Base-by-base conservation (phyloP, 2,329 filamentous ascomycete genomes). In the Didymella pinodella region DNA sequence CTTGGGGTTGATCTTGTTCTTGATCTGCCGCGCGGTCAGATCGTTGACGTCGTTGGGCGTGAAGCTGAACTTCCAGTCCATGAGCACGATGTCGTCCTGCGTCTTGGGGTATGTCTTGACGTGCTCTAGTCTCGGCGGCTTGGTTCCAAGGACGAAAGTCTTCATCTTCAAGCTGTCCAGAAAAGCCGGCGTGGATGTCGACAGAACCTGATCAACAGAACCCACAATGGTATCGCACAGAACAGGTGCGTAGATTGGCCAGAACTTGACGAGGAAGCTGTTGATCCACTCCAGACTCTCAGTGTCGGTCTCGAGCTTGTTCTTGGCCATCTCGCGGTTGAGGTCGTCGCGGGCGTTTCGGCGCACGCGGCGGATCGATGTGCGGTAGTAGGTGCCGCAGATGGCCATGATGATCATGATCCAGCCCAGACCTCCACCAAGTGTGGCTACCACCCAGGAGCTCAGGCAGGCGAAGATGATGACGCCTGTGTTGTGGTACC, bases 51-150 rank as follows among this genome's bases (percentile, higher is more conserved):
- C 96, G 67, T 95, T 98, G 32, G 95, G 95, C 0, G 92, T 98
- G 81, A 99, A 99, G 83, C 94, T 98, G 79, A 99, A 99, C 73
- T 96, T 97, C 95, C 95, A 99, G 76, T 99, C 95, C 95, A 99
- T 99, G 72, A 98, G 86, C 41, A 99, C 92, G 58, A 93, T 89
- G 73, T 99, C 95, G 64, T 97, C 93, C 68, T 97, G 92, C 1
- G 91, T 92, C 78, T 95, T 96, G 57, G 94, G 94, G 70, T 99
- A 97, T 0, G 95, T 97, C 83, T 97, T 98, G 78, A 99, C 95
- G 73, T 98, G 93, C 79, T 99, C 95, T 83, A 99, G 86, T 29
- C 95, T 88, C 6, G 96, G 96, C 28, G 95, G 94, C 80, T 99
- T 99, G 8, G 91, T 93, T 55, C 95, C 95, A 14, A 99, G 85